Evolutionary conservation across 2,329 filamentous ascomycete genomes (phyloP), one percentile per base, ranked within the genome.

Genomic region (Lithohypha guttulata): DNA sequence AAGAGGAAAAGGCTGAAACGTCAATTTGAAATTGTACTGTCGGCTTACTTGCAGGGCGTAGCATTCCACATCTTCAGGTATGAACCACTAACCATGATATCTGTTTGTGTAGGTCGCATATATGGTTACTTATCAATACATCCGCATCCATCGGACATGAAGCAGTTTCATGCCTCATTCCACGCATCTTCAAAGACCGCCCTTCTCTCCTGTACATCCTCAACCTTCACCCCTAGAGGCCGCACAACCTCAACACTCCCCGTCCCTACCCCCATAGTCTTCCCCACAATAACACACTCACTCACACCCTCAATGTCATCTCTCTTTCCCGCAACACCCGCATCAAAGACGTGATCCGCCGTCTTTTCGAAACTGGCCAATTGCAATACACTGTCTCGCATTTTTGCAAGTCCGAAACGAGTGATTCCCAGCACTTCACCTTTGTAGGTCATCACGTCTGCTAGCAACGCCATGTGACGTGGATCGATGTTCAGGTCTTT

Each of bases 381-480:
- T 61, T 98, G 91, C 41, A 98, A 67, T 8, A 96, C 91, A 11
- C 77, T 84, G 60, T 98, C 91, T 36, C 91, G 74, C 81, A 94
- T 96, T 70, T 96, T 98, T 42, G 86, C 83, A 18, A 98, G 70
- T 36, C 91, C 91, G 60, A 96, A 96, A 21, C 91, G 81, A 2
- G 91, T 98, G 57, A 98, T 98, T 36, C 91, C 91, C 13, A 95
- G 73, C 0, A 98, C 84, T 51, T 96, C 89, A 35, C 91, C 91
- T 66, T 95, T 96, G 71, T 89, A 96, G 1, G 91, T 96, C 91
- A 98, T 98, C 39, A 95, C 87, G 55, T 98, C 91, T 8, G 91
- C 89, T 2, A 98, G 75, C 13, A 98, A 73, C 59, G 95, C 82
- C 86, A 98, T 96, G 65, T 98, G 91, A 41, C 91, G 83, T 30